A percentile compares a stretch with the other conserved stretches of the same genome.
Evolutionary conservation across 2,329 filamentous ascomycete species (phyloP).

Genomic region (Lasiodiplodia hormozganensis): DNA sequence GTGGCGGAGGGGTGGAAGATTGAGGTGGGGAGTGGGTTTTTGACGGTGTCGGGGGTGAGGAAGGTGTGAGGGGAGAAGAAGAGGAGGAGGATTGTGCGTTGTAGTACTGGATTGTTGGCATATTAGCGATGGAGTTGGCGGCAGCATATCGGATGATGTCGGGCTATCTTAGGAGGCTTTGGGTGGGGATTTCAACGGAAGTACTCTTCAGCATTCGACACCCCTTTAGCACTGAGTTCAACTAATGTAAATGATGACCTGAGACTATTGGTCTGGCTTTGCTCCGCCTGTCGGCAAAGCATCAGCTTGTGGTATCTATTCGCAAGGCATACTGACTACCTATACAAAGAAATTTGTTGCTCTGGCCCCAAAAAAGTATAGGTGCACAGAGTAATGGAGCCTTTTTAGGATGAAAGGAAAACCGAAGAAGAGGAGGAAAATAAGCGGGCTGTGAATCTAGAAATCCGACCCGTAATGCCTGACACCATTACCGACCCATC

Average conservation of each 20-base stretch:
- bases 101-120: background rate
- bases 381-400: no score
- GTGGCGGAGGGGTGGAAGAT: conserved; percentile 84
- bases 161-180: background rate
- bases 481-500: no score
- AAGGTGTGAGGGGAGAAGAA: conserved; percentile 4
- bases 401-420: no score
- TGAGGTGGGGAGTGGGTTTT: conserved; percentile 72
- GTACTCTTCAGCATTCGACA: background rate
- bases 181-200: background rate
- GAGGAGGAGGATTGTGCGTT: background rate
- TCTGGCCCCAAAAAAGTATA: no score
- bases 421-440: no score
- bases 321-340: no score
- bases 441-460: no score
- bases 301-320: background rate
- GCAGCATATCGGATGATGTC: background rate
- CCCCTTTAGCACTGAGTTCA: background rate
- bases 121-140: background rate
- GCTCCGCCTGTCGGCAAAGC: background rate
- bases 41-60: conserved; percentile 70
- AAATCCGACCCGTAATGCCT: no score
- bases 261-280: background rate
- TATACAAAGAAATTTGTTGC: no score
- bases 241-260: background rate